These are phyloP conservation scores for Thalassiosira livingstoniorum DNA, from an alignment of 352 stramenopile species.

Conservation along the genomic window DNA sequence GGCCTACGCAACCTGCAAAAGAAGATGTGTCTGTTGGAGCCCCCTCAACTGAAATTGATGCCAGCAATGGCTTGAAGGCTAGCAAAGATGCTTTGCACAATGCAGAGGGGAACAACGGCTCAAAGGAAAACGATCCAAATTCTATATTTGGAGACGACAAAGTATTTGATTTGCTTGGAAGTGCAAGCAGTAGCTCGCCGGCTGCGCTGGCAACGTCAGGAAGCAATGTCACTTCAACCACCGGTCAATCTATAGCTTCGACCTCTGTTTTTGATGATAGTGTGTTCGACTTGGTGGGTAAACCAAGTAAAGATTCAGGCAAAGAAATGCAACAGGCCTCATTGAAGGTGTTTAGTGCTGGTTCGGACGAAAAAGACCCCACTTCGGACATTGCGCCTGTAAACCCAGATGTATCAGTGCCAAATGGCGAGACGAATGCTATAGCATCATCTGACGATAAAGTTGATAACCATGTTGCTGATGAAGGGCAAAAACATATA, in stretches of 20 bases:
- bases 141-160: constrained; percentile 57
- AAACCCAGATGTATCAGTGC: too few relatives aligned
- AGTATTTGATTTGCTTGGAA: constrained; percentile 52
- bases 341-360: too few relatives aligned
- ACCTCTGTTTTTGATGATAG: constrained; percentile 23
- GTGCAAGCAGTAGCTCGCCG: not conserved
- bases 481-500: not conserved
- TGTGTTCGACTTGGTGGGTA: constrained; percentile 22
- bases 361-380: too few relatives aligned
- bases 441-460: not conserved
- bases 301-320: too few relatives aligned
- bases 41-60: not conserved
- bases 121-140: constrained; percentile 39
- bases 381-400: too few relatives aligned
- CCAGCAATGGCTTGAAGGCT: not conserved
- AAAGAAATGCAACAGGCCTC: too few relatives aligned
- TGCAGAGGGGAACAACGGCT: not conserved
- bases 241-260: not conserved
- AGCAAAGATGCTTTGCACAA: not conserved
- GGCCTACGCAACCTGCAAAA: not conserved
- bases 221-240: not conserved
- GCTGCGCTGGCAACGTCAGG: not conserved
- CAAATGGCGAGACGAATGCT: not conserved
- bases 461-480: not conserved
- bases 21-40: not conserved